Base-by-base conservation (phyloP, 2,329 filamentous ascomycete genomes). In the Cadophora luteo-olivacea region DNA sequence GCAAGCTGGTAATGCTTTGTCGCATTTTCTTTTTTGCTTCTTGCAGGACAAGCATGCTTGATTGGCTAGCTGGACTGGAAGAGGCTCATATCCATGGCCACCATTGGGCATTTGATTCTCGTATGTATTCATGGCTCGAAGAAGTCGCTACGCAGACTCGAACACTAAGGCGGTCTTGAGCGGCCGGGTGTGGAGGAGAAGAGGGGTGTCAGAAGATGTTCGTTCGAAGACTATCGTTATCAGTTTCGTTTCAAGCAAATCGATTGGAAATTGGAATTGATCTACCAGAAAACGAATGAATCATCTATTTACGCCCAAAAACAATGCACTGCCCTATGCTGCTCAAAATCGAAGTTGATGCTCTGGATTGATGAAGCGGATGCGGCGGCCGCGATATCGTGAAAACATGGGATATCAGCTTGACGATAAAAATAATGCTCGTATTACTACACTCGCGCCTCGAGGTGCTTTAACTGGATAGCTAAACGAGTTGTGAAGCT, bases 11-110 rank as follows among this genome's bases (percentile, higher is more conserved):
- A 86, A 71, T 4, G 71, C 73, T 76, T 86, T 86, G 79, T 84
- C 82, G 73, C 85, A 86, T 78, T 81, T 83, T 54, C 84, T 79
- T 77, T 86, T 87, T 74, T 86, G 82, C 69, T 80, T 81, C 45
- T 80, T 77, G 73, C 82, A 84, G 36, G 81, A 77, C 54, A 78
- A 70, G 72, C 82, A 84, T 67, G 82, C 82, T 75, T 82, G 81
- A 19, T 75, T 70, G 22, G 82, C 80, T 3, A 60, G 12, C 33
- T 60, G 57, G 5, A 60, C 33, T 7, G 57, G 33, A 12, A 36
- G 33, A 45, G 57, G n/a, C 5, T 62, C 41, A 19, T 33, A 62
- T 6, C 57, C 57, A 41, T 51, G 60, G 16, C 60, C 57, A 45
- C 60, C 57, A 45, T 60, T 60, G 8, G 33, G 12, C 5, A 60